A percentile compares a stretch with the other conserved stretches of the same genome.
These are phyloP conservation scores for Adansonia madagascariensis DNA, from an alignment of 441 rosid species.

Conservation along the genomic window DNA sequence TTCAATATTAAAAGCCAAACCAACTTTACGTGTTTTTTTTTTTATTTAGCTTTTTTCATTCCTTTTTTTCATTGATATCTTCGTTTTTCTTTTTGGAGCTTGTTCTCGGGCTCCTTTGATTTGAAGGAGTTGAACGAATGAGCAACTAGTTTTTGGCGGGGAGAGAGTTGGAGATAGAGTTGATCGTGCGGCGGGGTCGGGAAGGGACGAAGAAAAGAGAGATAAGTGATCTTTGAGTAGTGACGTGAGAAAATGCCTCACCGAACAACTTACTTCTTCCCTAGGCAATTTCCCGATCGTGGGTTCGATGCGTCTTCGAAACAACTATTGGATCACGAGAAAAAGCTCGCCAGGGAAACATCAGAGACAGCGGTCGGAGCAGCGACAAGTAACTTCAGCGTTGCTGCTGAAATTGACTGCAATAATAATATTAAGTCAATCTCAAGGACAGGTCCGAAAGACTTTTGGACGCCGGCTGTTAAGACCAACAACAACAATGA, in stretches of 20 bases:
- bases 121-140: conserved; percentile 8
- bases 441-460: conserved; percentile 22
- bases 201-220: neutral
- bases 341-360: conserved; percentile 36
- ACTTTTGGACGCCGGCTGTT: conserved; percentile 20
- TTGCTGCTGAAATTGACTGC: conserved; percentile 37
- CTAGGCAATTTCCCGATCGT: conserved; percentile 96
- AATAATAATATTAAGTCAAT: conserved; percentile 29
- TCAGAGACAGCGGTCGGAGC: neutral
- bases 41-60: neutral
- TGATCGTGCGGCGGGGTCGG: neutral
- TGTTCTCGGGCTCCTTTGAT: neutral
- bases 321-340: conserved; percentile 57
- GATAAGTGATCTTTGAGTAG: conserved; percentile 17
- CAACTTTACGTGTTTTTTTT: neutral
- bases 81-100: neutral
- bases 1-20: neutral
- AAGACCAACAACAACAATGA: conserved; percentile 27
- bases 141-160: neutral
- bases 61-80: neutral
- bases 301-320: conserved; percentile 56
- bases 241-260: conserved; percentile 75
- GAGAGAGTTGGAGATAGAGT: neutral
- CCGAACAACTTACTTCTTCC: conserved; percentile 95
- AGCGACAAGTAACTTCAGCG: neutral